These are phyloP conservation scores for Mucor saturninus DNA, from an alignment of 371 early-diverging fungal species.

Conservation along the genomic window DNA sequence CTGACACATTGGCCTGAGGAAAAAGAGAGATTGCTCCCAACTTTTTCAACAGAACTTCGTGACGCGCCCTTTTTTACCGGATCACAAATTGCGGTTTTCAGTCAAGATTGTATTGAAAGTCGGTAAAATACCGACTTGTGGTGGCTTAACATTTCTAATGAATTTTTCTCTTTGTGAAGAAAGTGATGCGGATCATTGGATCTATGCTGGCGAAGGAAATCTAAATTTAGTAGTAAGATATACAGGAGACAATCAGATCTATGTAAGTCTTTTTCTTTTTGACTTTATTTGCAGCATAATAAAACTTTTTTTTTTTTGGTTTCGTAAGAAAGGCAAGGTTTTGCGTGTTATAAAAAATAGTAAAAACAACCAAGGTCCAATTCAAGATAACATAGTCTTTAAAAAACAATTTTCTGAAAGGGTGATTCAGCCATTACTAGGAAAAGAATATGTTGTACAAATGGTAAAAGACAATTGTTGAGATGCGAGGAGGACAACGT, in stretches of 20 bases:
- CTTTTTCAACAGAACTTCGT: slow-evolving; percentile 5
- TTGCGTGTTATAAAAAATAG: slow-evolving; percentile 40
- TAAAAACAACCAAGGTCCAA: not conserved
- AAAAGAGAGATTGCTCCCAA: slow-evolving; percentile 4
- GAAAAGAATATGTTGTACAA: slow-evolving; percentile 35
- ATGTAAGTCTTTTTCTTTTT: slow-evolving; percentile 30
- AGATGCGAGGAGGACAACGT: not conserved
- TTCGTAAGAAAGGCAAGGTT: slow-evolving; percentile 30
- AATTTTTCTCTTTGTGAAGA: not conserved
- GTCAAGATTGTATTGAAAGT: not conserved
- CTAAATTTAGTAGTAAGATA: slow-evolving; percentile 47
- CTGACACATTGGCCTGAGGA: slow-evolving; percentile 35
- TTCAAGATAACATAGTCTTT: slow-evolving; percentile 8
- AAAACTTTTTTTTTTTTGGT: not conserved
- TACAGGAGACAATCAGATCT: slow-evolving; percentile 26
- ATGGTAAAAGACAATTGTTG: slow-evolving; percentile 31
- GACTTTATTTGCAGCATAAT: not conserved
- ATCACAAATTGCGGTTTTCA: not conserved
- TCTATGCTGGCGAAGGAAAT: slow-evolving; percentile 56
- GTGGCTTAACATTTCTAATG: slow-evolving; percentile 1
- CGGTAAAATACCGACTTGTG: slow-evolving; percentile 18
- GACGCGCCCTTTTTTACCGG: slow-evolving; percentile 56
- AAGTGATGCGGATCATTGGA: slow-evolving; percentile 34
- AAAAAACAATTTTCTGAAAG: slow-evolving; percentile 27
- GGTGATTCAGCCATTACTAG: slow-evolving; percentile 45